These are phyloP conservation scores for Pneumocystis sp. DNA, from an alignment of 1,139 yeast genomes.

Conservation along the genomic window DNA sequence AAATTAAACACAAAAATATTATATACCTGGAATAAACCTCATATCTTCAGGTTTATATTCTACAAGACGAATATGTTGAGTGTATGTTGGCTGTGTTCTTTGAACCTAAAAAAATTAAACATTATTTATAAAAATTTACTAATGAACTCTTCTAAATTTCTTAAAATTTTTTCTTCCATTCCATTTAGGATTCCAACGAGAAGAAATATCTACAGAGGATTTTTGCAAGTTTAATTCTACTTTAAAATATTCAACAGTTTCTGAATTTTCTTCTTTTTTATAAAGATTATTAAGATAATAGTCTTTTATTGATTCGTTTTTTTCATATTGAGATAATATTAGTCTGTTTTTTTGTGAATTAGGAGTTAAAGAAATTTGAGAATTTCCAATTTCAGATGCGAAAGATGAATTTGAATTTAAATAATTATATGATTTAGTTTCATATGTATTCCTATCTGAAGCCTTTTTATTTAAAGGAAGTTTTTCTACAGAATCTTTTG, in stretches of 20 bases:
- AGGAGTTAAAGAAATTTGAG: not conserved
- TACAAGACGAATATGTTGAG: not conserved
- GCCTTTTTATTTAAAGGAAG: not conserved
- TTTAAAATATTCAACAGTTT: constrained; percentile 4
- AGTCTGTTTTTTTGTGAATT: not conserved
- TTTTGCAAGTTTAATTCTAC: not conserved
- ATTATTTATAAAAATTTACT: not conserved
- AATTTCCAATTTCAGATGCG: not conserved
- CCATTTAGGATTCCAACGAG: constrained; percentile 6
- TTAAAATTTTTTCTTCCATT: constrained; percentile 9
- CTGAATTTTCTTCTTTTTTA: not conserved
- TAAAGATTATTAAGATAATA: not conserved
- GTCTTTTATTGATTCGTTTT: not conserved
- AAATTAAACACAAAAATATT: not conserved
- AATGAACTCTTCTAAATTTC: constrained; percentile 3
- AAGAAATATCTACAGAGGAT: not conserved
- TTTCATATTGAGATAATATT: not conserved
- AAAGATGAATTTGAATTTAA: not conserved
- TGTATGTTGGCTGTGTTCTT: not conserved
- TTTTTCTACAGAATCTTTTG: not conserved
- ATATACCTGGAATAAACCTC: not conserved
- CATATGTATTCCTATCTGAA: not conserved
- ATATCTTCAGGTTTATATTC: not conserved
- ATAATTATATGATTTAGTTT: not conserved
- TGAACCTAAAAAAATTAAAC: not conserved